Base-by-base conservation (phyloP, 2,329 filamentous ascomycete species). In the Beauveria sp. region DNA sequence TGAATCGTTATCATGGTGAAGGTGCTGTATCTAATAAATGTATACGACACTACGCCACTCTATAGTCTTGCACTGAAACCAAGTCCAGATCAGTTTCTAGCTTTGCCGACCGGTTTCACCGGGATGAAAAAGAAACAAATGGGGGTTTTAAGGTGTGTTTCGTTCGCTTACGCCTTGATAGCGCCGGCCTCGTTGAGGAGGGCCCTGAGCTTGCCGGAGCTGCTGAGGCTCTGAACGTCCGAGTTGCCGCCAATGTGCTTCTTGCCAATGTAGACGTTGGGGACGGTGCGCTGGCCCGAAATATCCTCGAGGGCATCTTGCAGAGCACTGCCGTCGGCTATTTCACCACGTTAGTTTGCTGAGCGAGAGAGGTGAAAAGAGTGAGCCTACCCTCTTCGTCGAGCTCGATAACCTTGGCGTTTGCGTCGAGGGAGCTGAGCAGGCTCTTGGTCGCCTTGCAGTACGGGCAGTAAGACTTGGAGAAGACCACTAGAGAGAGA, bases 181-280 rank as follows among this genome's bases (percentile, higher is more conserved):
- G 77, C 80, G 64, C 74, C 75, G 24, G 76, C 77, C 34, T 75
- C 72, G 66, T 69, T 66, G 55, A 83, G 72, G 54, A 80, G 67
- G 43, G 67, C 64, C 69, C 76, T 69, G 30, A 79, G 73, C 70
- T 77, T 70, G 65, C 71, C 74, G 18, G 65, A 63, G 43, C 66
- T 70, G 60, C 90, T 77, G 67, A 94, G 75, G 37, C 70, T 69
- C 67, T 85, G 82, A 59, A 97, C 77, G 66, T 96, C 93, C 26
- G 91, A 96, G 84, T 97, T 97, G 67, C 94, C 94, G 65, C 94
- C 94, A 73, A 99, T 96, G 78, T 97, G 93, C 80, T 96, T 80
- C 79, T 92, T 79, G 68, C 79, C 79, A 77, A 99, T 97, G 81
- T 90, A 97, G 79, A 96, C 89, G 80, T 97, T 97, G 70, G 94